Evolutionary conservation across 495 filamentous ascomycete genomes (phyloP).

Genomic region (Podospora australis): DNA sequence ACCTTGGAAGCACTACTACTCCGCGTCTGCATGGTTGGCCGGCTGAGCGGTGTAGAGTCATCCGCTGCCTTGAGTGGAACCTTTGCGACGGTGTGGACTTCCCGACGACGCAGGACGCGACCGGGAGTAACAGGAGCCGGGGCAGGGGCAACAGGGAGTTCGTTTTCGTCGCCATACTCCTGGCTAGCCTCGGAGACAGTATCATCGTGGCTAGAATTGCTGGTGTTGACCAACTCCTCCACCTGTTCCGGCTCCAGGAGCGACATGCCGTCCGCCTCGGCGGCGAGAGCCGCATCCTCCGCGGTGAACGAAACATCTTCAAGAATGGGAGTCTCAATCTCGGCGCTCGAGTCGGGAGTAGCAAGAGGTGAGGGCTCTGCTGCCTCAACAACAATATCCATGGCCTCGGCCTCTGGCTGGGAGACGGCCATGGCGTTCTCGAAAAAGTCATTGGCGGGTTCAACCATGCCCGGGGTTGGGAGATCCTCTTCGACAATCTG

Average conservation of each 20-base stretch:
- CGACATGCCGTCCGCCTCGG: slow-evolving; percentile 49
- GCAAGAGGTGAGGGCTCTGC: too few species aligned
- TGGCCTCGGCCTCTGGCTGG: slow-evolving; percentile 26
- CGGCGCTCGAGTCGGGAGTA: slow-evolving; percentile 10
- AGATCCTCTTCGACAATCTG: background rate
- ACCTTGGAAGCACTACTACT: slow-evolving; percentile 50
- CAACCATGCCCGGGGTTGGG: slow-evolving; percentile 14
- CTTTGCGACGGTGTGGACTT: slow-evolving; percentile 67
- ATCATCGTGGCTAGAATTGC: slow-evolving; percentile 32
- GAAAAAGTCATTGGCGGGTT: slow-evolving; percentile 43
- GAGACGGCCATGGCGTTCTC: slow-evolving; percentile 52
- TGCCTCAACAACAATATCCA: slow-evolving; percentile 28
- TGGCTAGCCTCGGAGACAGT: slow-evolving; percentile 52
- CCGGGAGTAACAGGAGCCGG: slow-evolving; percentile 31
- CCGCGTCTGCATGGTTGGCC: slow-evolving; percentile 39
- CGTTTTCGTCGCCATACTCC: slow-evolving; percentile 59
- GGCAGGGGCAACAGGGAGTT: slow-evolving; percentile 46
- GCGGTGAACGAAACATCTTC: slow-evolving; percentile 33
- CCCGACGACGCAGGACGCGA: slow-evolving; percentile 18
- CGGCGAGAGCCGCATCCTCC: slow-evolving; percentile 41
- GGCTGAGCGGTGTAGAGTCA: slow-evolving; percentile 52
- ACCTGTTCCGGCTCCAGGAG: slow-evolving; percentile 36
- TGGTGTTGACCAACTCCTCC: slow-evolving; percentile 17
- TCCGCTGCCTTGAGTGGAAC: slow-evolving; percentile 67
- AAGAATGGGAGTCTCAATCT: slow-evolving; percentile 25